These are phyloP conservation scores for Melanomma pulvis-pyrius DNA, from an alignment of 495 filamentous ascomycete genomes.

Conservation along the genomic window DNA sequence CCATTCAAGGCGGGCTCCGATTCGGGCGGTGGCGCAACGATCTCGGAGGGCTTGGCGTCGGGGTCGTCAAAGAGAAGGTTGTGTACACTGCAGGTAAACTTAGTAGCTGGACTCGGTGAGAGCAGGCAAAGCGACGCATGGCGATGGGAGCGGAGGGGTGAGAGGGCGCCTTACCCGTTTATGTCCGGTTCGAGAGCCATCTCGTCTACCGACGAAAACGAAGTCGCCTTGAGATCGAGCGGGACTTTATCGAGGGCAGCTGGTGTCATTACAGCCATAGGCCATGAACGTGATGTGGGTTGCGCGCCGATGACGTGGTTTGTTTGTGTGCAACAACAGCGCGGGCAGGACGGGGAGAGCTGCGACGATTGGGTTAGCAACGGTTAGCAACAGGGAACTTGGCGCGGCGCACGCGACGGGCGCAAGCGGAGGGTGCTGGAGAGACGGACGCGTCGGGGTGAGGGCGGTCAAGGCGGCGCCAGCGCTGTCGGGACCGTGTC, in stretches of 20 bases:
- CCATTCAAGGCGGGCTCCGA: constrained; percentile 29
- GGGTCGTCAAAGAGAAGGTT: constrained; percentile 35
- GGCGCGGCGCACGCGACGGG: constrained; percentile 14
- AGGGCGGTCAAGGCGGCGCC: not conserved
- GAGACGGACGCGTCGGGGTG: not conserved
- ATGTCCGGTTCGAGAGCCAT: constrained; percentile 51
- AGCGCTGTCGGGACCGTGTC: not conserved
- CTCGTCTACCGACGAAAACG: constrained; percentile 50
- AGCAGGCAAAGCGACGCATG: constrained; percentile 11
- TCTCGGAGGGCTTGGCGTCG: constrained; percentile 3
- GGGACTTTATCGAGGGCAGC: constrained; percentile 42
- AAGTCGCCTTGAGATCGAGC: constrained; percentile 53
- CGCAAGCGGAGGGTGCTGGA: not conserved
- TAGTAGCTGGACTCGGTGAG: constrained; percentile 10
- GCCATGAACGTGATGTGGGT: constrained; percentile 28
- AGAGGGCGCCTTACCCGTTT: constrained; percentile 51
- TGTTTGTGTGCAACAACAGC: constrained; percentile 9
- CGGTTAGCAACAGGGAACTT: not conserved
- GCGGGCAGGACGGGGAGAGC: not conserved
- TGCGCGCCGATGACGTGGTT: not conserved
- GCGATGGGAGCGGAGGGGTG: constrained; percentile 3
- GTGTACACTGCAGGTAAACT: constrained; percentile 3
- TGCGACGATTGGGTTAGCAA: not conserved
- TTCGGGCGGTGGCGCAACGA: constrained; percentile 8
- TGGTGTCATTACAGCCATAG: constrained; percentile 61